Base-by-base conservation (phyloP, 164 flowering plant genomes). In the Pachysandra terminalis region DNA sequence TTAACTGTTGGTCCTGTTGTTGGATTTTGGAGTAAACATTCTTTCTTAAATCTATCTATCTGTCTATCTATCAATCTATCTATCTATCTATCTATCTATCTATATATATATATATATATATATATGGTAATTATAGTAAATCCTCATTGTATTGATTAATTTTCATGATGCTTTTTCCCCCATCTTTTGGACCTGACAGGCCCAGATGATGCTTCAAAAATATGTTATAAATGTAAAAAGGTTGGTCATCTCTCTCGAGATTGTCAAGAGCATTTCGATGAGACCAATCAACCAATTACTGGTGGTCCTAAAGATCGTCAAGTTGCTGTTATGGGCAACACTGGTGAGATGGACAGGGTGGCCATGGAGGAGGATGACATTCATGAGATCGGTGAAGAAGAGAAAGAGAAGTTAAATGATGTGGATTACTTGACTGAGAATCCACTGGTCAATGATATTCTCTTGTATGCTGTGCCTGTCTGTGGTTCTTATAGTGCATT, bases 401-500 rank as follows among this genome's bases (percentile, higher is more conserved):
- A 94, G 77, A 91, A 81, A 74, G 96, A 61, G 55, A 94, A 86
- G 75, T 67, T 94, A 57, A 90, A 84, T 68, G 98, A 94, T 65
- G 75, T 90, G 63, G 97, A 91, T 79, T 91, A 91, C 76, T 77
- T 94, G 83, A 94, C 98, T 3, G 98, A 97, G 59, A 88, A 74
- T 77, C 98, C 98, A 41, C 71, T 89, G 65, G 84, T 89, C 26
- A 86, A 69, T 67, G 98, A 91, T 65, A 85, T 94, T 71, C 86
- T 94, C n/a, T 75, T 90, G 66, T 94, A 90, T 74, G 97, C 96
- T 9, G 89, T 91, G n/a, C 98, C 98, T 64, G 97, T 94, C 24
- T 94, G 98, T 75, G 97, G 89, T 66, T 97, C 97, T 32, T 91
- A 94, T 63, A 87, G 64, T 70, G 96, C 97, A 40, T 51, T 94